Conservation (phyloP, 192 early-diverging fungal genomes). For the Coemansia sp. region DNA sequence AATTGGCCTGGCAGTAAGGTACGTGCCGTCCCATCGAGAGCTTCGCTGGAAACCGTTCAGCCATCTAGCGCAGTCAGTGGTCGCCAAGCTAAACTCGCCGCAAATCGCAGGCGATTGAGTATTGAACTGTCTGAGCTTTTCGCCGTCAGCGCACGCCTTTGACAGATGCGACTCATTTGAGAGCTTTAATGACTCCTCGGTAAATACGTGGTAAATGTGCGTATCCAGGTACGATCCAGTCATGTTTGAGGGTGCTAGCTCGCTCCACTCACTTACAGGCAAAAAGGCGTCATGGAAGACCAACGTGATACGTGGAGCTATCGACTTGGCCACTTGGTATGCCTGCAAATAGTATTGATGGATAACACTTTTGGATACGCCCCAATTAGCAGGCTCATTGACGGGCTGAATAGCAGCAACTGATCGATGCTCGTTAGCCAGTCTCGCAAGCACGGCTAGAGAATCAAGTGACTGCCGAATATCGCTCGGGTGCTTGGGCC, state of each 20-base stretch:
- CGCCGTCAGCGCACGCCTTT: conserved; percentile 31
- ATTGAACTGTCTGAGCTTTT: conserved; percentile 38
- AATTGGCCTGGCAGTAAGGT: conserved; percentile 12
- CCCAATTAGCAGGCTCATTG: conserved; percentile 58
- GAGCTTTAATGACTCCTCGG: conserved; percentile 23
- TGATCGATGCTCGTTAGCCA: conserved; percentile 35
- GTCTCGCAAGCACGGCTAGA: conserved; percentile 24
- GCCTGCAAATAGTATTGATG: conserved; percentile 40
- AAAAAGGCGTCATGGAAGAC: conserved; percentile 53
- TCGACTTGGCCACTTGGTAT: conserved; percentile 24
- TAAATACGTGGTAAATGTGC: conserved; percentile 56
- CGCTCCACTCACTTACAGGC: conserved; percentile 33
- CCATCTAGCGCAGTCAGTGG: conserved; percentile 69
- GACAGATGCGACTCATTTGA: conserved; percentile 25
- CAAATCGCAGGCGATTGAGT: conserved; percentile 56
- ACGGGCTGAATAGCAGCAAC: conserved; percentile 45
- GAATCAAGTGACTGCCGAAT: conserved; percentile 31
- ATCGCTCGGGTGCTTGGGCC: conserved; percentile 32
- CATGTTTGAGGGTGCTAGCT: conserved; percentile 31
- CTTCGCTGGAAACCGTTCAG: conserved; percentile 64
- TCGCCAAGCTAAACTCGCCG: conserved; percentile 72
- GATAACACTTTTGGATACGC: conserved; percentile 31
- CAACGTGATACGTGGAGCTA: conserved; percentile 28
- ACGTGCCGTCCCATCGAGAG: conserved; percentile 66
- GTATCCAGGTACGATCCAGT: conserved; percentile 44